Conservation (phyloP, 73 alveolate species). For the Stentor roeselii region DNA sequence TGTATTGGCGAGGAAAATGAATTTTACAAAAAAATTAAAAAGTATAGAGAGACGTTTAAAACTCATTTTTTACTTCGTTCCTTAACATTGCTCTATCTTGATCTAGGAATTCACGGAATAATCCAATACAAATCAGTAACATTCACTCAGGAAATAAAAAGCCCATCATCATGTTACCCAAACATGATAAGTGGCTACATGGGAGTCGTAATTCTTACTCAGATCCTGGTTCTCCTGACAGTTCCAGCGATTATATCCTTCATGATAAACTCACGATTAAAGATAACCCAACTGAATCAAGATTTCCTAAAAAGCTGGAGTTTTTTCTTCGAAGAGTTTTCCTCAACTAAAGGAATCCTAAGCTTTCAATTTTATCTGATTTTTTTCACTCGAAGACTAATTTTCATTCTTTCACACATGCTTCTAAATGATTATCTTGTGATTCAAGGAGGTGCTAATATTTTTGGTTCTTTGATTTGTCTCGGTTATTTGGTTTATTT, state of each 20-base stretch:
- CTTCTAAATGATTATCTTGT: not conserved
- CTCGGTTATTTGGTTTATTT: not conserved
- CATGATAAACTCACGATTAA: too few relatives aligned
- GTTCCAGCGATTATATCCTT: not conserved
- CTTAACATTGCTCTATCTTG: not conserved
- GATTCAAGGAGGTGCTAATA: not conserved
- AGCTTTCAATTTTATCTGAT: not conserved
- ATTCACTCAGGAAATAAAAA: not conserved
- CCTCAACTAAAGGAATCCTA: not conserved
- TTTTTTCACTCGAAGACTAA: not conserved
- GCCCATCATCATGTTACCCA: not conserved
- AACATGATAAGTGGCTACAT: not conserved
- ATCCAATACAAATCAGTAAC: not conserved
- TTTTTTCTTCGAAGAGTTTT: not conserved
- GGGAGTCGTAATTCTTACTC: not conserved
- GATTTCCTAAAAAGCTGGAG: not conserved
- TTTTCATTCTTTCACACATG: not conserved
- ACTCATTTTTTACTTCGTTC: not conserved
- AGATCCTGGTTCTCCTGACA: not conserved
- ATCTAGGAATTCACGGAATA: not conserved
- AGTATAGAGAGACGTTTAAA: not conserved
- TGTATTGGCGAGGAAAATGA: not conserved
- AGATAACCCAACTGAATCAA: too few relatives aligned
- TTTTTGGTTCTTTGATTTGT: not conserved
- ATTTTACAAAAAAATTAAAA: too few relatives aligned